Percentiles rank a stretch among this genome's conserved stretches.
These are phyloP conservation scores for Trichoderma semiorbis DNA, from an alignment of 2,329 filamentous ascomycete species.

Conservation along the genomic window DNA sequence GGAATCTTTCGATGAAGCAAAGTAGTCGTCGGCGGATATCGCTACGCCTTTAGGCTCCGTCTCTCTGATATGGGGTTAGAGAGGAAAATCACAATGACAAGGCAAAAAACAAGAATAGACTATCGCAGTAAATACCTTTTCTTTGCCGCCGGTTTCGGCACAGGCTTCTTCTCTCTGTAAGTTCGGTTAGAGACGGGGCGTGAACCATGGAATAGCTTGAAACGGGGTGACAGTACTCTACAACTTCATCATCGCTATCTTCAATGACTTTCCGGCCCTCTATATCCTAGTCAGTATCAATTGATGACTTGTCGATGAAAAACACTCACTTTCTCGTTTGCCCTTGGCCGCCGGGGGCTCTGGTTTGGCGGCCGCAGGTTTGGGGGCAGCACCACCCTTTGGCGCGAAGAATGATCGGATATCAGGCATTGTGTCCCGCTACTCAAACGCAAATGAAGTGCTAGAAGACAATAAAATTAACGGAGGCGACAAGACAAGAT, in stretches of 20 bases:
- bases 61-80: slow-evolving; percentile 30
- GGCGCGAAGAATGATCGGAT: slow-evolving; percentile 89
- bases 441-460: background rate
- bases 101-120: background rate
- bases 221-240: slow-evolving; percentile 39
- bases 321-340: slow-evolving; percentile 43
- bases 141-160: slow-evolving; percentile 45
- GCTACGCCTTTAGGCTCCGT: slow-evolving; percentile 46
- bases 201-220: background rate
- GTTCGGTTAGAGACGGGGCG: slow-evolving; percentile 5
- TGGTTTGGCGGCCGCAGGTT: slow-evolving; percentile 39
- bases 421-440: slow-evolving; percentile 65
- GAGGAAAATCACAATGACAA: slow-evolving; percentile 21
- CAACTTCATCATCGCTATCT: slow-evolving; percentile 76
- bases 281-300: slow-evolving; percentile 28
- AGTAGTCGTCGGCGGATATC: slow-evolving; percentile 57
- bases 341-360: slow-evolving; percentile 42
- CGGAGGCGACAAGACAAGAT: background rate
- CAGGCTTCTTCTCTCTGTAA: slow-evolving; percentile 50
- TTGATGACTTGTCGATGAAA: background rate
- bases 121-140: slow-evolving; percentile 51
- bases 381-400: slow-evolving; percentile 58
- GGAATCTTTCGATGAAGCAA: slow-evolving; percentile 44
- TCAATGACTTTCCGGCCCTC: slow-evolving; percentile 68
- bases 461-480: background rate